Evolutionary conservation across 306 rosid genomes (phyloP).

Genomic region (Citrullus amarus): DNA sequence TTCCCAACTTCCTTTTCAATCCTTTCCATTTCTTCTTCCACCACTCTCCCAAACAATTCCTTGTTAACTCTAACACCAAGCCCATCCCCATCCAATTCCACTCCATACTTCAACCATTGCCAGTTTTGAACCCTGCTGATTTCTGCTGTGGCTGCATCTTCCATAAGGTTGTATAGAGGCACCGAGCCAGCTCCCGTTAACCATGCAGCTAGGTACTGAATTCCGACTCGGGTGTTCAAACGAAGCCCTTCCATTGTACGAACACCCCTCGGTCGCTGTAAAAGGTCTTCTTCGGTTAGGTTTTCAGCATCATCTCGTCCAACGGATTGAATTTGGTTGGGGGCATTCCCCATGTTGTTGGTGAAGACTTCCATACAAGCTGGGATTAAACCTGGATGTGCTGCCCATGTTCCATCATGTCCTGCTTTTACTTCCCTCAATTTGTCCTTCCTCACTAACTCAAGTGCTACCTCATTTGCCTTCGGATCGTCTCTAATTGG

Average conservation of each 20-base stretch:
- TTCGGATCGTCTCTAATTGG: conserved; percentile 61
- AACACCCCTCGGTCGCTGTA: conserved; percentile 54
- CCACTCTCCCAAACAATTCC: conserved; percentile 63
- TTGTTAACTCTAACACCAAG: conserved; percentile 51
- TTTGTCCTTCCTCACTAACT: conserved; percentile 75
- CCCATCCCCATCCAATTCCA: conserved; percentile 63
- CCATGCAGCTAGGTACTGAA: conserved; percentile 92
- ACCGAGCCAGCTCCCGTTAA: conserved; percentile 71
- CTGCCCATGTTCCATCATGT: conserved; percentile 97
- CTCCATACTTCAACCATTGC: conserved; percentile 90
- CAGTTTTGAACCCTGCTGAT: conserved; percentile 93
- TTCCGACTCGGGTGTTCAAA: conserved; percentile 76
- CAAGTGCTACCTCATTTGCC: conserved; percentile 77
- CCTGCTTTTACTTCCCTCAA: conserved; percentile 78
- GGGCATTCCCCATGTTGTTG: conserved; percentile 36
- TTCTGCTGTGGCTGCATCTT: conserved; percentile 96
- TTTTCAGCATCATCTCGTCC: conserved; percentile 43
- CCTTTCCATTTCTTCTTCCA: conserved; percentile 83
- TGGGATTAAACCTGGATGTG: conserved; percentile 79
- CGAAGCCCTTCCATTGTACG: conserved; percentile 72
- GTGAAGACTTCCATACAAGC: conserved; percentile 61
- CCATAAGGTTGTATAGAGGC: conserved; percentile 94
- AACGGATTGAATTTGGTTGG: conserved; percentile 43
- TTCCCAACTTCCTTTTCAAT: conserved; percentile 71
- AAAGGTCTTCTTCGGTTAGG: conserved; percentile 56